These are phyloP conservation scores for Heliamphora exappendiculata DNA, from an alignment of 148 eudicot species.

Conservation along the genomic window DNA sequence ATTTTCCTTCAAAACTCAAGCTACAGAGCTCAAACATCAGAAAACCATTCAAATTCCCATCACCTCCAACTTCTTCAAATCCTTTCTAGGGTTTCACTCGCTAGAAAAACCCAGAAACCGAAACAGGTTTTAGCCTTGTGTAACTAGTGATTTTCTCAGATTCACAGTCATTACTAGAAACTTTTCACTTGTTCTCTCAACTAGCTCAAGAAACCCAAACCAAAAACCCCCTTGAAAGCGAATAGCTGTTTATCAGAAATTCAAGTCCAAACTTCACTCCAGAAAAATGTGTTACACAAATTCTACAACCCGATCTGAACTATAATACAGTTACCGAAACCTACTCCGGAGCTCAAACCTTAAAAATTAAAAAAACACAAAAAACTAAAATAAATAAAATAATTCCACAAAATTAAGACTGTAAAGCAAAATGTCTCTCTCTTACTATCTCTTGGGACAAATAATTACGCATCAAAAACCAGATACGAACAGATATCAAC, in stretches of 20 bases:
- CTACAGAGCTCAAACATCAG: background rate
- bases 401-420: background rate
- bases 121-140: background rate
- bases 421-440: background rate
- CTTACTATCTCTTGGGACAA: background rate
- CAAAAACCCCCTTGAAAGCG: background rate
- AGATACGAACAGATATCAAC: background rate
- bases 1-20: slow-evolving; percentile 14
- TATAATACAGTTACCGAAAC: background rate
- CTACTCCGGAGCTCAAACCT: slow-evolving; percentile 8
- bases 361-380: background rate
- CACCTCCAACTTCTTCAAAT: background rate
- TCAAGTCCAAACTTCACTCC: background rate
- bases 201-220: background rate
- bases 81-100: background rate
- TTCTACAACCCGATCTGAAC: background rate
- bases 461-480: background rate
- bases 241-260: background rate
- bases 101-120: background rate
- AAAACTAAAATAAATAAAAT: background rate
- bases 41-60: background rate
- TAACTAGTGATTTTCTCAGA: background rate
- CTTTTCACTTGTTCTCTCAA: background rate
- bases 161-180: background rate
- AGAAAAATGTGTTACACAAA: background rate